phyloP scores from a whole-genome alignment of 495 filamentous ascomycete genomes.

The Penicillium flavigenum region DNA sequence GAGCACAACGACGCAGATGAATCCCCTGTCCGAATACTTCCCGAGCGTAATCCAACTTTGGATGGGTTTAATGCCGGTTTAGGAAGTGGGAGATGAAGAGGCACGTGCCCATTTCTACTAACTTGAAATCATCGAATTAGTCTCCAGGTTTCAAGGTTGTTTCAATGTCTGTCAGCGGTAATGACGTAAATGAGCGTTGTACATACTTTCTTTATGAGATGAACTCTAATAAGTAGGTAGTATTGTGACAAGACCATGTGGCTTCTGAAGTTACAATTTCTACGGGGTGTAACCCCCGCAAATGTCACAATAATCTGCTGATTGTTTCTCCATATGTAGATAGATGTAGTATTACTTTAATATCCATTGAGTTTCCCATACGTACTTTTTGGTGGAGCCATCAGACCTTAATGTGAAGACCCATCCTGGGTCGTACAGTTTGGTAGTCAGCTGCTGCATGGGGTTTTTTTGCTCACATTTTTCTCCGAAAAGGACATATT shows the following conservation, averaged over 20 bases:
- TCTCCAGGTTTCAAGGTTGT: too few relatives aligned
- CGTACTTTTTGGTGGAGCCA: neutral
- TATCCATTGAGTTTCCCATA: neutral
- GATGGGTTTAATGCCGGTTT: neutral
- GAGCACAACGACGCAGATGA: too few relatives aligned
- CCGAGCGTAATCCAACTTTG: neutral
- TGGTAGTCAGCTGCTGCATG: neutral
- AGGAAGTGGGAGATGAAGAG: neutral
- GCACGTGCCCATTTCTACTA: neutral
- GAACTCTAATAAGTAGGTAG: neutral
- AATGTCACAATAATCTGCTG: neutral
- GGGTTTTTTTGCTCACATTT: neutral
- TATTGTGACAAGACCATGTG: neutral
- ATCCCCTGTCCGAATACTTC: neutral
- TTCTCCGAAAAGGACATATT: neutral
- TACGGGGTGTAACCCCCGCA: neutral
- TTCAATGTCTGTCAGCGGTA: neutral
- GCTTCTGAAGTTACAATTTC: neutral
- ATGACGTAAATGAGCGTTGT: neutral
- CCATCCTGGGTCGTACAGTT: neutral
- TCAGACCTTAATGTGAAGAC: neutral
- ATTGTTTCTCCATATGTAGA: neutral
- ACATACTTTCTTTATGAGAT: neutral
- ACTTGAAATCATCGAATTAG: neutral
- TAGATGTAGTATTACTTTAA: neutral